Conservation (phyloP, 192 early-diverging fungal genomes). For the Backusella morwellensis region DNA sequence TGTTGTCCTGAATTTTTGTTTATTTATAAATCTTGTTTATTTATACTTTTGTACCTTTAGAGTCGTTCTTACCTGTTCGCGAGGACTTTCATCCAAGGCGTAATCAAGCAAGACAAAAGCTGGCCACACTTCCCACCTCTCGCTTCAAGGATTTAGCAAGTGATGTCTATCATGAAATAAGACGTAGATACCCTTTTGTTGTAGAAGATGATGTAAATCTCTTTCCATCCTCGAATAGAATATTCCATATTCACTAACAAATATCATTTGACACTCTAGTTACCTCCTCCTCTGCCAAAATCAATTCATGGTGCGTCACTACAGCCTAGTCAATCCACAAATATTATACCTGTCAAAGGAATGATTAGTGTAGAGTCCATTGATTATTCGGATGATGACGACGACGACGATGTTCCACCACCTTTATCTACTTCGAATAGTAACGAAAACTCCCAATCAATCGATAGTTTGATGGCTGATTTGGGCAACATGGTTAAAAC, state of each 20-base stretch:
- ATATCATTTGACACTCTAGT: not conserved
- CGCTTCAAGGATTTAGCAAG: slow-evolving; percentile 92
- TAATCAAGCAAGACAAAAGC: slow-evolving; percentile 95
- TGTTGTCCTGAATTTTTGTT: not conserved
- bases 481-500: slow-evolving; percentile 61
- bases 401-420: no score
- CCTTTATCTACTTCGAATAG: not conserved
- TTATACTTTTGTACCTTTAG: slow-evolving; percentile 33
- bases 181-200: slow-evolving; percentile 56
- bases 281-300: not conserved
- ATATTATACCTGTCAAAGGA: slow-evolving; percentile 35
- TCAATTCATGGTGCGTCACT: not conserved
- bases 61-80: slow-evolving; percentile 78
- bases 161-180: slow-evolving; percentile 81
- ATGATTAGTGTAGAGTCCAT: slow-evolving; percentile 30
- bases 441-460: slow-evolving; percentile 42
- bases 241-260: not conserved
- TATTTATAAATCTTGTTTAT: slow-evolving; percentile 1
- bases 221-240: not conserved
- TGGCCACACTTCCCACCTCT: slow-evolving; percentile 82
- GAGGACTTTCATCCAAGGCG: slow-evolving; percentile 93
- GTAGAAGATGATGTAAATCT: slow-evolving; percentile 13
- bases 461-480: slow-evolving; percentile 79
- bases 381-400: slow-evolving; percentile 8
- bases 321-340: slow-evolving; percentile 35